A percentile compares a stretch with the other conserved stretches of the same genome.
phyloP scores from a whole-genome alignment of 2,329 filamentous ascomycete species.

The Achaetomium macrosporum region DNA sequence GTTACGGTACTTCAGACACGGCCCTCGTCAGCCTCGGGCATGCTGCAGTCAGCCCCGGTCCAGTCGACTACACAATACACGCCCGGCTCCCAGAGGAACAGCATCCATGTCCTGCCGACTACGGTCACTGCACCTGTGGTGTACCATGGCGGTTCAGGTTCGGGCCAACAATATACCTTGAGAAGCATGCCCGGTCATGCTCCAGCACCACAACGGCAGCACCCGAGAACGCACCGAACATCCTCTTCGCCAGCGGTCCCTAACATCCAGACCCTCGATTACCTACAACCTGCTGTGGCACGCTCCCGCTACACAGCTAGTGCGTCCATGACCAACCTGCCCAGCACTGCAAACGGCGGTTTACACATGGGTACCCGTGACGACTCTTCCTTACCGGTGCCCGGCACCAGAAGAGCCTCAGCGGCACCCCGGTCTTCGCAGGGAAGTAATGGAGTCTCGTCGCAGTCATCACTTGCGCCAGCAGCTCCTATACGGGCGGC shows the following conservation, averaged over 20 bases:
- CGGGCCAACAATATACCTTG: conserved; percentile 73
- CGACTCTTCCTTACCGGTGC: conserved; percentile 43
- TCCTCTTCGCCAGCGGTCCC: conserved; percentile 41
- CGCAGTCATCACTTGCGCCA: conserved; percentile 49
- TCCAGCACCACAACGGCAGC: conserved; percentile 48
- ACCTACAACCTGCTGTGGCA: conserved; percentile 27
- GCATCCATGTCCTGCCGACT: conserved; percentile 45
- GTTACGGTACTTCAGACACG: conserved; percentile 71
- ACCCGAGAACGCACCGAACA: conserved; percentile 43
- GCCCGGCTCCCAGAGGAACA: conserved; percentile 46
- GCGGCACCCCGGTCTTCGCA: conserved; percentile 40
- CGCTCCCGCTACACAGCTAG: conserved; percentile 32
- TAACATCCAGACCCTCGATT: conserved; percentile 35
- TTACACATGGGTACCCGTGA: conserved; percentile 44
- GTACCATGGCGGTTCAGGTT: conserved; percentile 51
- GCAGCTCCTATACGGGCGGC: conserved; percentile 59
- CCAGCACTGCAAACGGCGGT: conserved; percentile 33
- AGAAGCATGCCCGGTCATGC: conserved; percentile 62
- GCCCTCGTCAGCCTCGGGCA: conserved; percentile 57
- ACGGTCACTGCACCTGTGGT: conserved; percentile 37
- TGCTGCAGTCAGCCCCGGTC: conserved; percentile 47
- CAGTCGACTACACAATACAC: conserved; percentile 49
- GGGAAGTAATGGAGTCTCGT: conserved; percentile 31
- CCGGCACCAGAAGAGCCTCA: conserved; percentile 37
- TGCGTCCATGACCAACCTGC: conserved; percentile 36